Conservation (phyloP, 202 grass and related monocot genomes). For the Schoenoplectus triqueter region DNA sequence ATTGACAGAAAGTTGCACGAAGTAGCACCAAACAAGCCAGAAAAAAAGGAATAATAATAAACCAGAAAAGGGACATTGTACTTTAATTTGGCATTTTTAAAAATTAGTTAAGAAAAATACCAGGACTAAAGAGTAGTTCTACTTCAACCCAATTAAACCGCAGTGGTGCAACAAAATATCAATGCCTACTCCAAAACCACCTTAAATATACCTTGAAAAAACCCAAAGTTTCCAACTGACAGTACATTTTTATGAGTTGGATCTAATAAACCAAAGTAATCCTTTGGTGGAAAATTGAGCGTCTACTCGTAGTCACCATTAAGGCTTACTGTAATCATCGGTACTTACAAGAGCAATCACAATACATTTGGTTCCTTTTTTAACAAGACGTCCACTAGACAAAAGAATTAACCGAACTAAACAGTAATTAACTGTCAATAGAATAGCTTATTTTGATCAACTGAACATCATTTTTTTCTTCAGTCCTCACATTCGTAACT, state of each 20-base stretch:
- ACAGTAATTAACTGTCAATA: conserved; percentile 12
- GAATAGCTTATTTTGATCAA: not conserved
- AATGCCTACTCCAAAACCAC: not conserved
- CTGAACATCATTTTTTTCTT: not conserved
- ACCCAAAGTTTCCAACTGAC: conserved; percentile 7
- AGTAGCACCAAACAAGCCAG: not conserved
- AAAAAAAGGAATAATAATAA: conserved; percentile 6
- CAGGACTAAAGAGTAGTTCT: not conserved
- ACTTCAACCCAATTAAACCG: not conserved
- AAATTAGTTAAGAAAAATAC: conserved; percentile 8
- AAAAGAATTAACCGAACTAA: not conserved
- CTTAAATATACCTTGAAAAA: conserved; percentile 13
- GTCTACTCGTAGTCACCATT: conserved; percentile 15
- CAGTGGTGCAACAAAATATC: not conserved
- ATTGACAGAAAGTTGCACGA: not conserved
- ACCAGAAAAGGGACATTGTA: not conserved
- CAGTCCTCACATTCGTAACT: conserved; percentile 9
- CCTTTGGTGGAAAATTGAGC: not conserved
- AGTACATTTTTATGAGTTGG: not conserved
- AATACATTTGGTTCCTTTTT: not conserved
- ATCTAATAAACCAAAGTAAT: not conserved
- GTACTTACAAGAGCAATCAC: not conserved
- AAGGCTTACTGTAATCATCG: not conserved
- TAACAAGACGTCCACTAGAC: not conserved
- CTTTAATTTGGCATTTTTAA: not conserved